Evolutionary conservation across 2,329 filamentous ascomycete species (phyloP).

Genomic region (Pezicula carpinea): DNA sequence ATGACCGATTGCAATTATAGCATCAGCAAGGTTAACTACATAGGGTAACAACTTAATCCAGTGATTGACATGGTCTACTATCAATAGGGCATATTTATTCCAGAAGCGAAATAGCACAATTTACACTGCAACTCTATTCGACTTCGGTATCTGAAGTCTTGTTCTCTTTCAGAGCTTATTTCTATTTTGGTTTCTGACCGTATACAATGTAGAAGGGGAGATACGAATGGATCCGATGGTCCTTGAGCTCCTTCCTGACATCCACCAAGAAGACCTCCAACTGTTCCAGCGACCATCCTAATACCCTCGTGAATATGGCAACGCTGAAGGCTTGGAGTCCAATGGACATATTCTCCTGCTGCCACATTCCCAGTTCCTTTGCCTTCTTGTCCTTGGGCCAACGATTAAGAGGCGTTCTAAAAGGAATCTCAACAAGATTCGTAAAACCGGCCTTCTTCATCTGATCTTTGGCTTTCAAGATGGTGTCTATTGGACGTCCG

Average conservation of each 20-base stretch:
- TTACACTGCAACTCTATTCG: too few relatives aligned
- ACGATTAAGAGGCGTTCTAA: constrained; percentile 42
- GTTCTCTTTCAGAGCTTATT: too few relatives aligned
- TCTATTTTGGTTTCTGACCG: neutral
- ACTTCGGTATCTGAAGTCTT: too few relatives aligned
- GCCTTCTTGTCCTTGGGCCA: constrained; percentile 43
- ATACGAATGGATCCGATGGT: constrained; percentile 25
- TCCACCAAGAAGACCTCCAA: constrained; percentile 26
- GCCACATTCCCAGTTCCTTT: constrained; percentile 1
- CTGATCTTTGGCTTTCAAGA: too few relatives aligned
- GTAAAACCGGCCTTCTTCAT: neutral
- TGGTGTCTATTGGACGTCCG: too few relatives aligned
- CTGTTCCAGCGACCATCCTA: constrained; percentile 25
- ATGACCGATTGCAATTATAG: too few relatives aligned
- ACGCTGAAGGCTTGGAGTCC: neutral
- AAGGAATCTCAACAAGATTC: constrained; percentile 10
- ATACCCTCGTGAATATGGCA: constrained; percentile 18
- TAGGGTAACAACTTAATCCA: too few relatives aligned
- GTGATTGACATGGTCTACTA: too few relatives aligned
- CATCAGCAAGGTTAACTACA: too few relatives aligned
- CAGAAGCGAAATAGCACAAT: too few relatives aligned
- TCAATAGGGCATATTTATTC: too few relatives aligned
- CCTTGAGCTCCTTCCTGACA: constrained; percentile 25
- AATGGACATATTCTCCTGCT: neutral
- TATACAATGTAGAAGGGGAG: neutral